phyloP scores from a whole-genome alignment of 2,329 filamentous ascomycete genomes.

The Aspergillus udagawae region DNA sequence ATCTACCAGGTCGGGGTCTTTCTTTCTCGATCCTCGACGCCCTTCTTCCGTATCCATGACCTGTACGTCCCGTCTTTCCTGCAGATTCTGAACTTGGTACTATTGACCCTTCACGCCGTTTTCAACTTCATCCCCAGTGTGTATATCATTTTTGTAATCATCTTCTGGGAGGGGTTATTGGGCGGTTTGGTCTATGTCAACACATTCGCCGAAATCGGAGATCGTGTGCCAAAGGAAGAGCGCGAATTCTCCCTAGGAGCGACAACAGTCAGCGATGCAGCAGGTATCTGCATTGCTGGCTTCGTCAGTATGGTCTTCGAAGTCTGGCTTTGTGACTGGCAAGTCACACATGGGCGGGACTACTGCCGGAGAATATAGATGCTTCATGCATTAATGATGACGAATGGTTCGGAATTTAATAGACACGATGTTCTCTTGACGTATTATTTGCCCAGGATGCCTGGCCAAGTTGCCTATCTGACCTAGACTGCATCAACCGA shows the following conservation, averaged over 20 bases:
- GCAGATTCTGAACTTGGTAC: constrained; percentile 70
- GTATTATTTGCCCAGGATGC: not conserved
- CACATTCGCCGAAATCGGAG: constrained; percentile 90
- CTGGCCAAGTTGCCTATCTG: not conserved
- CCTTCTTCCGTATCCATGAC: constrained; percentile 75
- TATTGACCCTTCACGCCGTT: constrained; percentile 73
- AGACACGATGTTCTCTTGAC: not conserved
- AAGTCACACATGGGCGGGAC: constrained; percentile 73
- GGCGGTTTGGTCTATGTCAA: constrained; percentile 94
- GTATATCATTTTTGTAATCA: constrained; percentile 75
- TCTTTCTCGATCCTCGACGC: constrained; percentile 84
- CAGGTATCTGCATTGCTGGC: constrained; percentile 82
- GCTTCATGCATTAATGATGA: not conserved
- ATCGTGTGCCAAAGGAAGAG: constrained; percentile 70
- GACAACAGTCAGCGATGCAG: constrained; percentile 88
- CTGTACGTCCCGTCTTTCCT: constrained; percentile 80
- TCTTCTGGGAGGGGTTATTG: constrained; percentile 92
- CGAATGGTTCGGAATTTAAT: not conserved
- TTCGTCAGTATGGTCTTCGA: constrained; percentile 81
- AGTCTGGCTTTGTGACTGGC: constrained; percentile 75
- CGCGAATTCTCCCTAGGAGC: constrained; percentile 88
- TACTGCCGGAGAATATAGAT: constrained; percentile 57
- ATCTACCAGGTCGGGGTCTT: constrained; percentile 96
- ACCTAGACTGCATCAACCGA: not conserved
- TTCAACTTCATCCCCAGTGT: constrained; percentile 79